phyloP scores from a whole-genome alignment of 768 basidiomycete genomes.

The Tricholomella constricta region DNA sequence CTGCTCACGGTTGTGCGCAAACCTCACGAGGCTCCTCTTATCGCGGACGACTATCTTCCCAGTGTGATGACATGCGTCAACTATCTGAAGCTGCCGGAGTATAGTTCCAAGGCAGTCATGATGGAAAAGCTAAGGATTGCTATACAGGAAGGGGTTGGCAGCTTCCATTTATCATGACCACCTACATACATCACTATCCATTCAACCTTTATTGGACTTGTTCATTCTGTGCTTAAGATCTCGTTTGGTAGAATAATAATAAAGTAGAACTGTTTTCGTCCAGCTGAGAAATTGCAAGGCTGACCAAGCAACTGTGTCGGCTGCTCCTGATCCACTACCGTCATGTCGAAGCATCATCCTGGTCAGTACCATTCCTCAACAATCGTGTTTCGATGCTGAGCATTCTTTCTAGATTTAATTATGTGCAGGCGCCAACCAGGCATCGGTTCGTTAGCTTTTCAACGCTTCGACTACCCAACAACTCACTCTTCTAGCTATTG shows the following conservation, averaged over 20 bases:
- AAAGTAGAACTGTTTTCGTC: constrained; percentile 1
- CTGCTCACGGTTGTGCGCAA: constrained; percentile 96
- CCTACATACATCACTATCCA: constrained; percentile 11
- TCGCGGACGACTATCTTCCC: constrained; percentile 92
- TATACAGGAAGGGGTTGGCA: constrained; percentile 92
- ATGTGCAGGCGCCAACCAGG: constrained; percentile 99
- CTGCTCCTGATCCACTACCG: constrained; percentile 11
- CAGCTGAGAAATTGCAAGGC: no score
- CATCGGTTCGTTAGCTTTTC: constrained; percentile 64
- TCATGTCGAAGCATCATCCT: constrained; percentile 91
- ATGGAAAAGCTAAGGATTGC: constrained; percentile 80
- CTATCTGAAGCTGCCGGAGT: constrained; percentile 95
- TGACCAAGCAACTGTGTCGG: constrained; percentile 10
- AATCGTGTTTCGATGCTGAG: constrained; percentile 1
- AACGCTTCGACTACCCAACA: constrained; percentile 7
- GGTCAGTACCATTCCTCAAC: constrained; percentile 39
- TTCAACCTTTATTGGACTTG: constrained; percentile 11
- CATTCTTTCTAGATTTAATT: constrained; percentile 73
- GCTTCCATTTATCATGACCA: constrained; percentile 92
- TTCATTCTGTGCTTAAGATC: constrained; percentile 6
- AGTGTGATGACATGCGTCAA: constrained; percentile 99
- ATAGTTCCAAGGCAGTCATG: constrained; percentile 86
- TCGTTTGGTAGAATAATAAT: constrained; percentile 7
- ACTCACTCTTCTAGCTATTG: constrained; percentile 71
- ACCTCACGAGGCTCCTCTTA: constrained; percentile 88